A percentile compares a stretch with the other conserved stretches of the same genome.
phyloP scores from a whole-genome alignment of 768 basidiomycete species.

The Mycena vulgaris region DNA sequence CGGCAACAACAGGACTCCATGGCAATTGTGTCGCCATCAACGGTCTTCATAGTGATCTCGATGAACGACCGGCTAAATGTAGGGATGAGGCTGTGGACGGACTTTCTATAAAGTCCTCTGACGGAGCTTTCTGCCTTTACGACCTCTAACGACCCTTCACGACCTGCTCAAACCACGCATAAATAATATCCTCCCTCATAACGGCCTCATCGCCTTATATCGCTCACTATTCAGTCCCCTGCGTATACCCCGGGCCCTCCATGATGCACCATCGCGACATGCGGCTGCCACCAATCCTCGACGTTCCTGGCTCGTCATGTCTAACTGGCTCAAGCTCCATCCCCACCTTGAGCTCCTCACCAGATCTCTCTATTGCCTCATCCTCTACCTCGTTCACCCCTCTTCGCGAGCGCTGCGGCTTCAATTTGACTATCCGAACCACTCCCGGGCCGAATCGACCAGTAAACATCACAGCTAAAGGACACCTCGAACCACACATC shows the following conservation, averaged over 20 bases:
- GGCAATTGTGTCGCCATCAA: too few species aligned
- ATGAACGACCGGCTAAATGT: too few species aligned
- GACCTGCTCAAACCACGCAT: background rate
- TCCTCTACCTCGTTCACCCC: background rate
- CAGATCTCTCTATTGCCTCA: background rate
- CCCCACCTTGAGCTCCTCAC: background rate
- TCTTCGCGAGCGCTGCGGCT: background rate
- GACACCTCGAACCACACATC: constrained; percentile 8
- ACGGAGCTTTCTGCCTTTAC: background rate
- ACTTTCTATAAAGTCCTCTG: too few species aligned
- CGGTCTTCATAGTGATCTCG: too few species aligned
- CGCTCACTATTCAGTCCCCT: background rate
- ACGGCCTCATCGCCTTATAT: too few species aligned
- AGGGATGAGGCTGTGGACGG: too few species aligned
- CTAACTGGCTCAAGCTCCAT: background rate
- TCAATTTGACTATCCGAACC: constrained; percentile 7
- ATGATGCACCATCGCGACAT: constrained; percentile 5
- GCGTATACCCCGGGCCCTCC: background rate
- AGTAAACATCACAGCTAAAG: background rate
- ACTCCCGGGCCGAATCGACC: background rate
- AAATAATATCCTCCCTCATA: too few species aligned
- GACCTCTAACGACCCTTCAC: background rate
- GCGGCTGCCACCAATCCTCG: background rate
- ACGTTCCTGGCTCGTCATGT: background rate
- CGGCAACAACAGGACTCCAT: too few species aligned